Evolutionary conservation across 208 protist species (phyloP), one percentile per base, ranked within the genome.

Genomic region (Leishmania amazonensis): DNA sequence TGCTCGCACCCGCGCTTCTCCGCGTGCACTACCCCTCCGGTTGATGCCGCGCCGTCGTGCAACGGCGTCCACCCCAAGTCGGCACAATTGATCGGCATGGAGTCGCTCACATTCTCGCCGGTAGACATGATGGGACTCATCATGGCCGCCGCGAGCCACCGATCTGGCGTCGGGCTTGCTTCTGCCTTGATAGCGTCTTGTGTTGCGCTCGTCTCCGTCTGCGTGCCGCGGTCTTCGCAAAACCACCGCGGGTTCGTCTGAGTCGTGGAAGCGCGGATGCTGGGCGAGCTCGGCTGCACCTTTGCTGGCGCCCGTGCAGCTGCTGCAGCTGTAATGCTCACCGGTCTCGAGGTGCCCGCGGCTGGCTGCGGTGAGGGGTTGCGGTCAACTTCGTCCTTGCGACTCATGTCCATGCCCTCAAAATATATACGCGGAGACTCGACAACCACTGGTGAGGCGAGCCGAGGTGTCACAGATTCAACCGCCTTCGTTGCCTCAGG

Each of bases 221-320:
- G 84, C 31, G 84, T 85, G 1, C 81, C 75, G 60, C 79, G 77
- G 45, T 88, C 75, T 42, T 75, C 79, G 47, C 67, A 65, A 57
- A 87, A 87, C 76, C 80, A 79, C 7, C 45, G 31, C 28, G 40
- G 21, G 35, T 19, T 60, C 51, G 83, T 87, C 83, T 87, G 83
- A 64, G 79, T 77, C 13, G 62, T 45, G n/a, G 67, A 47, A 64
- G 4, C 53, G 4, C 42, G 45, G 4, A 21, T 19, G 35, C 35
- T 35, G 7, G 9, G 75, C 45, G 57, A 53, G 21, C 17, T 71
- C n/a, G 21, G 31, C 17, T 49, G 21, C 58, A 9, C 21, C 45
- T 13, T 53, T 38, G 2, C 28, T 38, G 31, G 17, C 19, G 2
- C 62, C 54, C 42, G n/a, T n/a, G 15, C 51, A 9, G 28, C 51